Evolutionary conservation across 306 rosid species (phyloP).

Genomic region (Malus asiatica): DNA sequence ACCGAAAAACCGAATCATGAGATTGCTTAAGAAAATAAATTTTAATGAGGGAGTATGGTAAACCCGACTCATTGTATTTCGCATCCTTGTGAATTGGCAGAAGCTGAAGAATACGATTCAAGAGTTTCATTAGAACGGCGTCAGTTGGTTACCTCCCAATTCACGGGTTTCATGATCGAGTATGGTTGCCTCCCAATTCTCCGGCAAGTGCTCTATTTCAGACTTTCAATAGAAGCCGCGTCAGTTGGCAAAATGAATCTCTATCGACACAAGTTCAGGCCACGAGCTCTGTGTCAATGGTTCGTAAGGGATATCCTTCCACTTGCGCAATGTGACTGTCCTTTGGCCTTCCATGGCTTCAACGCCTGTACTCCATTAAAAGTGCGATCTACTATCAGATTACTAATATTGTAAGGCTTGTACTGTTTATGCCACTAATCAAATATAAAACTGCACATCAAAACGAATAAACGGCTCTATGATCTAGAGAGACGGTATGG

Average conservation of each 20-base stretch:
- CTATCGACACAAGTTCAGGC: not conserved
- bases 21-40: too few relatives aligned
- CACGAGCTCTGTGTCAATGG: not conserved
- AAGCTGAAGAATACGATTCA: not conserved
- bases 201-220: not conserved
- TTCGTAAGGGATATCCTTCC: not conserved
- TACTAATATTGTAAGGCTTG: not conserved
- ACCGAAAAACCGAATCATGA: too few relatives aligned
- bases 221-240: too few relatives aligned
- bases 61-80: not conserved
- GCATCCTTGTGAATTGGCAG: not conserved
- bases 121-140: not conserved
- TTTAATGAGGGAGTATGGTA: not conserved
- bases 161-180: not conserved
- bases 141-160: not conserved
- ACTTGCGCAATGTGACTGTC: not conserved
- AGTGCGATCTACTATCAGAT: not conserved
- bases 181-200: not conserved
- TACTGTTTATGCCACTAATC: not conserved
- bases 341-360: not conserved
- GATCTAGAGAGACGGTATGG: not conserved
- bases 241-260: not conserved
- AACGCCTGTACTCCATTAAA: not conserved
- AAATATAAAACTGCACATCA: not conserved
- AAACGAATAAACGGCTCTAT: not conserved